Evolutionary conservation across 179 eudicot species (phyloP).

Genomic region (Pouteria campechiana): DNA sequence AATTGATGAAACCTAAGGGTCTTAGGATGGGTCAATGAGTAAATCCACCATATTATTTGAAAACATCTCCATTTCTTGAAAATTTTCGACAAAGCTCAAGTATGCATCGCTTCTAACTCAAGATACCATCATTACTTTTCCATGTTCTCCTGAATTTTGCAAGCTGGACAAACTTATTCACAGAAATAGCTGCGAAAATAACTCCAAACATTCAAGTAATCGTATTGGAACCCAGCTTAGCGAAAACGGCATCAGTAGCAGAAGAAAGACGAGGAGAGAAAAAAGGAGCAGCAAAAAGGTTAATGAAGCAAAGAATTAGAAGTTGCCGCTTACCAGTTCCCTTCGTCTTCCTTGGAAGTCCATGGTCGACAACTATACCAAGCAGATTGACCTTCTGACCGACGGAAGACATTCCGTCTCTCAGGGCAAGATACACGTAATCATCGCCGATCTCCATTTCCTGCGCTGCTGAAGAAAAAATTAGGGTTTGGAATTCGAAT

Average conservation of each 20-base stretch:
- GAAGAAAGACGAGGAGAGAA: neutral
- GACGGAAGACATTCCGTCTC: conserved; percentile 39
- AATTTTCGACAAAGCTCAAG: conserved; percentile 18
- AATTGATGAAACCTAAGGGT: no score
- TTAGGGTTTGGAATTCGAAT: no score
- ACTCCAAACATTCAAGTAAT: neutral
- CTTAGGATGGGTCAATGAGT: no score
- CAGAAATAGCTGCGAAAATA: conserved; percentile 11
- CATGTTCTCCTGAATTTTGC: no score
- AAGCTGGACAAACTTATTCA: conserved; percentile 28
- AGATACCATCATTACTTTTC: no score
- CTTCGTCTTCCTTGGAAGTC: conserved; percentile 41
- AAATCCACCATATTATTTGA: no score
- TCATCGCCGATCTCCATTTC: conserved; percentile 14
- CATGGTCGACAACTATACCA: conserved; percentile 46
- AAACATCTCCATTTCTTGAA: no score
- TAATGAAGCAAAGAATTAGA: neutral
- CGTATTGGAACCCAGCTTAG: no score
- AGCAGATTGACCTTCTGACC: conserved; percentile 58
- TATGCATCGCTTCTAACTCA: no score
- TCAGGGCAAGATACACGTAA: conserved; percentile 32
- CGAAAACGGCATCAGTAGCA: neutral
- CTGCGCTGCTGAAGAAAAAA: no score
- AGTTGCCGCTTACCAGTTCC: conserved; percentile 50
- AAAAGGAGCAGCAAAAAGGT: neutral